Conservation (phyloP, 768 basidiomycete genomes). For the Exidia glandulosa region DNA sequence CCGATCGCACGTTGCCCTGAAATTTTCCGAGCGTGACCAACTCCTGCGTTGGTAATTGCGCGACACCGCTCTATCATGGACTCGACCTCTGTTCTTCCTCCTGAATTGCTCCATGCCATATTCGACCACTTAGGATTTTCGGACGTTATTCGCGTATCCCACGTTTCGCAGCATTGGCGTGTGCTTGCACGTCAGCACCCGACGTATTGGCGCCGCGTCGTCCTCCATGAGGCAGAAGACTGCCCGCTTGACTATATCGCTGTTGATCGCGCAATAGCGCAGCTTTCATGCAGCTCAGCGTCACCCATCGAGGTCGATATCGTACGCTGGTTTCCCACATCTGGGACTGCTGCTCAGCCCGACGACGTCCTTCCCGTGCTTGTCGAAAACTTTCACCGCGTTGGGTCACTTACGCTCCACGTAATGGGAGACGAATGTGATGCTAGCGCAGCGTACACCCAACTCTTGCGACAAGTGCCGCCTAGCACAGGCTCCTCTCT, state of each 20-base stretch:
- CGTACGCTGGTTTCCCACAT: too few species aligned
- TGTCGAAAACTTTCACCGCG: neutral
- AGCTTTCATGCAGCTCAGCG: neutral
- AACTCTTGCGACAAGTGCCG: too few species aligned
- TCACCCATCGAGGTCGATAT: neutral
- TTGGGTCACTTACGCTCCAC: too few species aligned
- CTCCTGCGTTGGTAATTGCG: neutral
- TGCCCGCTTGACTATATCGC: neutral
- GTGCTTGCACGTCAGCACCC: neutral
- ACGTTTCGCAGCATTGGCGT: neutral
- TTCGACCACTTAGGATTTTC: neutral
- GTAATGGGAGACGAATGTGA: too few species aligned
- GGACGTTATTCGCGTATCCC: neutral
- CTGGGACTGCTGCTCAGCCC: too few species aligned
- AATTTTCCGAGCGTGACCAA: too few species aligned
- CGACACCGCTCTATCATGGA: neutral
- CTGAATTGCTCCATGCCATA: neutral
- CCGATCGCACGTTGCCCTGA: too few species aligned
- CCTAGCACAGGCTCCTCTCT: too few species aligned
- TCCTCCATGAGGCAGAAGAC: neutral
- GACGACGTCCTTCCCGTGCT: neutral
- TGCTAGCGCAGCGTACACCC: too few species aligned
- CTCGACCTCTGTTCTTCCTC: neutral
- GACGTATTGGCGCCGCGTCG: neutral
- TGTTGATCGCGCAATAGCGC: neutral